These are phyloP conservation scores for Scheffersomyces cryptocercus DNA, from an alignment of 1,139 yeast genomes.

Conservation along the genomic window DNA sequence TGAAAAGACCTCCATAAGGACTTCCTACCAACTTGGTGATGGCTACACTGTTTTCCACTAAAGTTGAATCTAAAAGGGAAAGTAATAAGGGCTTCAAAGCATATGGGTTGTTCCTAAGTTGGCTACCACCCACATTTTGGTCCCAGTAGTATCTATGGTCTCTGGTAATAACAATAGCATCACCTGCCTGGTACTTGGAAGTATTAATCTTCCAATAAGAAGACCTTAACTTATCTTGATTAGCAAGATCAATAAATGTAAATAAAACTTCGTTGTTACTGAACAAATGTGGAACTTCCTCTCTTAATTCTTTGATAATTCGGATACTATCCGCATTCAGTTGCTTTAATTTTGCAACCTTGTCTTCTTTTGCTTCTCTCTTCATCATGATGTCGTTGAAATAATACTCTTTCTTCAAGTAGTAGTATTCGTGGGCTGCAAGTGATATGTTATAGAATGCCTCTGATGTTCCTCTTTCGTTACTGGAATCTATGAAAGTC, in stretches of 20 bases:
- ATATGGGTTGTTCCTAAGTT: constrained; percentile 32
- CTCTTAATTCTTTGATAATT: constrained; percentile 49
- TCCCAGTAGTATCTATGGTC: constrained; percentile 37
- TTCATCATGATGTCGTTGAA: constrained; percentile 37
- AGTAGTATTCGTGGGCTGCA: constrained; percentile 56
- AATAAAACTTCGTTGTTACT: constrained; percentile 46
- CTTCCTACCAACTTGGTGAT: constrained; percentile 37
- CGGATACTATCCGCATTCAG: constrained; percentile 40
- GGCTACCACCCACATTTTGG: constrained; percentile 25
- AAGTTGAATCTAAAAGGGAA: constrained; percentile 32
- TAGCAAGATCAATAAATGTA: constrained; percentile 54
- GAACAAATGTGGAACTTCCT: constrained; percentile 48
- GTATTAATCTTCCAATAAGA: constrained; percentile 46
- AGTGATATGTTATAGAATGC: constrained; percentile 45
- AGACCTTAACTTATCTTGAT: constrained; percentile 30
- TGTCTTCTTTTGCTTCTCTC: constrained; percentile 44
- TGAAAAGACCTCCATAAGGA: constrained; percentile 40
- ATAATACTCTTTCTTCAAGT: constrained; percentile 44
- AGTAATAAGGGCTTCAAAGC: constrained; percentile 28
- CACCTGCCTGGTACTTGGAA: constrained; percentile 43
- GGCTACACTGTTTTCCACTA: constrained; percentile 12
- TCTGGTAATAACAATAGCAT: constrained; percentile 33
- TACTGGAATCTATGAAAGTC: constrained; percentile 49
- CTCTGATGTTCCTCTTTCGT: constrained; percentile 35
- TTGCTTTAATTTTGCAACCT: constrained; percentile 44